Conservation (phyloP, 177 flowering plant species). For the Vitis hybrid region DNA sequence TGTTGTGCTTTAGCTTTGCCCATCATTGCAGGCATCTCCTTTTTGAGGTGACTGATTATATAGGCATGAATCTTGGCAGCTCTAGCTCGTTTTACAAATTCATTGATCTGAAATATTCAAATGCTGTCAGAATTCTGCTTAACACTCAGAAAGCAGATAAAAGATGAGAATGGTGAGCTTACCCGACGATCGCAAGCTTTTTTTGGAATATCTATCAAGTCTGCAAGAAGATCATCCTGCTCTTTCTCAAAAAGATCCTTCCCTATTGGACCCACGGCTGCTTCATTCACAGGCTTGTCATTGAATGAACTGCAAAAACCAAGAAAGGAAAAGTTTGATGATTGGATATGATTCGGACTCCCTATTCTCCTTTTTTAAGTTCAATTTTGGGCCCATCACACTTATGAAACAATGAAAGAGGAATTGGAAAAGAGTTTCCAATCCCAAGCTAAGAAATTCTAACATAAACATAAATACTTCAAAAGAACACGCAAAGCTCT, state of each 20-base stretch:
- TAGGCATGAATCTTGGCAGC: constrained; percentile 97
- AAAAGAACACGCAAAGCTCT: too few relatives aligned
- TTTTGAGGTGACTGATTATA: constrained; percentile 91
- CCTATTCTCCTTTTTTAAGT: too few relatives aligned
- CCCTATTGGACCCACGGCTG: constrained; percentile 62
- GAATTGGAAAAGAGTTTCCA: too few relatives aligned
- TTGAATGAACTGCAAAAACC: constrained; percentile 71
- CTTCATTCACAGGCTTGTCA: constrained; percentile 79
- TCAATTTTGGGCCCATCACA: too few relatives aligned
- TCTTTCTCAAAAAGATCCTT: constrained; percentile 89
- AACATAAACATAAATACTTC: too few relatives aligned
- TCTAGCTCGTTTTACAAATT: constrained; percentile 99
- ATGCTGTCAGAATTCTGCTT: background rate
- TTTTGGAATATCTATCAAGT: constrained; percentile 89
- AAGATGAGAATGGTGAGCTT: constrained; percentile 16
- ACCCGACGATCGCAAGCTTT: constrained; percentile 97
- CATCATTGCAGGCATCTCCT: constrained; percentile 98
- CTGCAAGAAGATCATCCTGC: constrained; percentile 87
- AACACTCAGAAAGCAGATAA: background rate
- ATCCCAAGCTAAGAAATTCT: too few relatives aligned
- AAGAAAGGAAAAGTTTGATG: constrained; percentile 4
- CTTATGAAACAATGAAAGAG: too few relatives aligned
- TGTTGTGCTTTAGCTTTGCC: constrained; percentile 91
- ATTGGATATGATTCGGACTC: too few relatives aligned
- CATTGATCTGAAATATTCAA: constrained; percentile 68